A percentile compares a stretch with the other conserved stretches of the same genome.
phyloP scores from a whole-genome alignment of 2,329 filamentous ascomycete genomes.

The Claviceps sorghi region DNA sequence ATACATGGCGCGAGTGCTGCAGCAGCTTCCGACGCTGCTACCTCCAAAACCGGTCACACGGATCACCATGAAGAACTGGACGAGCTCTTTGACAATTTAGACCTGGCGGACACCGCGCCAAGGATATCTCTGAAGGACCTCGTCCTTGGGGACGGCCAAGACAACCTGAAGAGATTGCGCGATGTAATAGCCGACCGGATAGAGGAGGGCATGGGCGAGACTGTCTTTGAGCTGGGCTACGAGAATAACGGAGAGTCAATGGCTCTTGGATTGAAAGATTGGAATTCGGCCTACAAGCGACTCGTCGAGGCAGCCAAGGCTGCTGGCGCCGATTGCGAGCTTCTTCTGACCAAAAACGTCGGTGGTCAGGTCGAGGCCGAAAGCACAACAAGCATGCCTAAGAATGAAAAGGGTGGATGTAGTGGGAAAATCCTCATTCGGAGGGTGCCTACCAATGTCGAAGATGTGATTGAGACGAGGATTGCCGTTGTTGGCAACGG shows the following conservation, averaged over 20 bases:
- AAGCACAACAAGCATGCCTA: constrained; percentile 36
- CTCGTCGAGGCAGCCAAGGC: constrained; percentile 50
- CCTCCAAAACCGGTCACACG: constrained; percentile 4
- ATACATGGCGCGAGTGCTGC: constrained; percentile 11
- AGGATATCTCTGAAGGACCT: constrained; percentile 60
- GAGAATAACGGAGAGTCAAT: constrained; percentile 83
- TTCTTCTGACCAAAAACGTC: constrained; percentile 83
- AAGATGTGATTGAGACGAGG: constrained; percentile 86
- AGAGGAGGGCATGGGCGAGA: constrained; percentile 75
- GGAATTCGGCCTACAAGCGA: constrained; percentile 55
- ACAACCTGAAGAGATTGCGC: constrained; percentile 46
- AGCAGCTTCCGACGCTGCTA: constrained; percentile 15
- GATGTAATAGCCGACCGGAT: constrained; percentile 54
- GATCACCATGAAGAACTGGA: constrained; percentile 72
- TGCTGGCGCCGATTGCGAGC: constrained; percentile 58
- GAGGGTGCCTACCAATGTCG: constrained; percentile 54
- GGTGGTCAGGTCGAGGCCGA: constrained; percentile 61
- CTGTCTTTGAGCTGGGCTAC: constrained; percentile 79
- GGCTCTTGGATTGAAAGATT: constrained; percentile 58
- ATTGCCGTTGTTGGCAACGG: constrained; percentile 95
- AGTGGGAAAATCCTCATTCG: constrained; percentile 81
- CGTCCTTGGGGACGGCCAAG: constrained; percentile 49
- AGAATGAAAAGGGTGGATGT: constrained; percentile 60
- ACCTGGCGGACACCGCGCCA: constrained; percentile 57
- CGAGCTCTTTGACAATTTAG: constrained; percentile 79